These are phyloP conservation scores for Penicillium sp. DNA, from an alignment of 2,329 filamentous ascomycete species.

Conservation along the genomic window DNA sequence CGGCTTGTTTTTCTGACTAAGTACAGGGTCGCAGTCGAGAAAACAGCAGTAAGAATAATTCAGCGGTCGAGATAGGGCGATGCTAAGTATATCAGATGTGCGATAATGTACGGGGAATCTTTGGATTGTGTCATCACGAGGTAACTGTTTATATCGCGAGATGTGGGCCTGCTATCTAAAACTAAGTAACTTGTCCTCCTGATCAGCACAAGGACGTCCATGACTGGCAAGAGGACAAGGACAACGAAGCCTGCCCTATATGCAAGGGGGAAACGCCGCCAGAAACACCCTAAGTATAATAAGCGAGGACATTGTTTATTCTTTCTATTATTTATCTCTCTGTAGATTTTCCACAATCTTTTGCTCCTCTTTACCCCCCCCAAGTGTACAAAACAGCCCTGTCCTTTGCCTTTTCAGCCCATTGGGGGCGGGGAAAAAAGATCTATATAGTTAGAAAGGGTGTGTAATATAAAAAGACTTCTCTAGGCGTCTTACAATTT, in stretches of 20 bases:
- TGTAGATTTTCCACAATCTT: conserved; percentile 13
- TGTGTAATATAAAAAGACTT: neutral
- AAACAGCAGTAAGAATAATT: neutral
- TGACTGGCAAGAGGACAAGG: conserved; percentile 21
- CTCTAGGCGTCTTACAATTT: conserved; percentile 15
- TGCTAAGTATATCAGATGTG: conserved; percentile 12
- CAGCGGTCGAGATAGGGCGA: neutral
- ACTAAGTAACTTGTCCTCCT: conserved; percentile 16
- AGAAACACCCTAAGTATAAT: conserved; percentile 14
- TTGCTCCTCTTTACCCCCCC: conserved; percentile 21
- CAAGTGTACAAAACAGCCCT: conserved; percentile 16
- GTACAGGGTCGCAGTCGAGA: neutral
- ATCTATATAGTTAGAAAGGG: conserved; percentile 10
- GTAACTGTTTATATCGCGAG: conserved; percentile 20
- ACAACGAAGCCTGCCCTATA: conserved; percentile 16
- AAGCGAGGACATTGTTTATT: conserved; percentile 1
- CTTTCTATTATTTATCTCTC: conserved; percentile 1
- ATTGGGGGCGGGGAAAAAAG: conserved; percentile 16
- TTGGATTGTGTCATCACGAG: conserved; percentile 18
- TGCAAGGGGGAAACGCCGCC: conserved; percentile 20
- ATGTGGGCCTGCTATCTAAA: conserved; percentile 16
- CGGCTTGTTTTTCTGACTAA: neutral
- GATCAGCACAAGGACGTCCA: conserved; percentile 18
- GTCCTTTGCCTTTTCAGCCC: conserved; percentile 15
- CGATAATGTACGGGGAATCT: conserved; percentile 20